A percentile compares a stretch with the other conserved stretches of the same genome.
These are phyloP conservation scores for Piper longum DNA, from an alignment of 164 flowering plant genomes.

Conservation along the genomic window DNA sequence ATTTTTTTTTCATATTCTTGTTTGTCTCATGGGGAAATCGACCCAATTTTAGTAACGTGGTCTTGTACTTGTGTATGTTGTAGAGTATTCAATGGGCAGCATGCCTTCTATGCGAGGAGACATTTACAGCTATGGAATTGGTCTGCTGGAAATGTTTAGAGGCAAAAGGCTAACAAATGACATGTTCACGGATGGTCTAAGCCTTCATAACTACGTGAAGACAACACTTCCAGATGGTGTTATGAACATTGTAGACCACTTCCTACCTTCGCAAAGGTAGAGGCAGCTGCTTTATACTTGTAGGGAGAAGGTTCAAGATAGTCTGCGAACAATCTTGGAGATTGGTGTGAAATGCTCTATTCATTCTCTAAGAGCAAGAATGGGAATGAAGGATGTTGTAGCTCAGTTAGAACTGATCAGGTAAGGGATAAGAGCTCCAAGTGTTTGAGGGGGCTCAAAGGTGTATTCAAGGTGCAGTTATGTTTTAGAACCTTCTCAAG, in stretches of 20 bases:
- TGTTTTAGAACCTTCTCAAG: no score
- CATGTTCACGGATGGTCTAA: constrained; percentile 38
- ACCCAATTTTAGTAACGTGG: no score
- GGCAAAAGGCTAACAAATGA: constrained; percentile 64
- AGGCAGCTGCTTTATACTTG: not conserved
- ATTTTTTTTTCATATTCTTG: no score
- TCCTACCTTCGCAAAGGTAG: not conserved
- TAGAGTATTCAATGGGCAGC: constrained; percentile 74
- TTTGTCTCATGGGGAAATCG: no score
- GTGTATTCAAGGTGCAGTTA: no score
- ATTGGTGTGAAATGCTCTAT: constrained; percentile 7
- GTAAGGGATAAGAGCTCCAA: not conserved
- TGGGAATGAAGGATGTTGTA: constrained; percentile 9
- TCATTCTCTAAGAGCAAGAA: constrained; percentile 6
- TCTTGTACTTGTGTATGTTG: not conserved
- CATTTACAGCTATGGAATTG: constrained; percentile 70
- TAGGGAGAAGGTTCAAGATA: not conserved
- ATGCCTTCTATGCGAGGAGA: constrained; percentile 66
- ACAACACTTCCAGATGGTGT: not conserved
- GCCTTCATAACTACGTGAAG: constrained; percentile 58
- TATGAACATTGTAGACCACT: constrained; percentile 2
- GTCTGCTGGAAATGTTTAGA: constrained; percentile 52
- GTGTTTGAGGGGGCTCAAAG: no score
- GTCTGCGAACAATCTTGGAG: not conserved
- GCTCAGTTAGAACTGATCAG: not conserved